Percentiles rank a stretch among this genome's conserved stretches.
These are phyloP conservation scores for Coniella vitis DNA, from an alignment of 2,329 filamentous ascomycete genomes.

Conservation along the genomic window DNA sequence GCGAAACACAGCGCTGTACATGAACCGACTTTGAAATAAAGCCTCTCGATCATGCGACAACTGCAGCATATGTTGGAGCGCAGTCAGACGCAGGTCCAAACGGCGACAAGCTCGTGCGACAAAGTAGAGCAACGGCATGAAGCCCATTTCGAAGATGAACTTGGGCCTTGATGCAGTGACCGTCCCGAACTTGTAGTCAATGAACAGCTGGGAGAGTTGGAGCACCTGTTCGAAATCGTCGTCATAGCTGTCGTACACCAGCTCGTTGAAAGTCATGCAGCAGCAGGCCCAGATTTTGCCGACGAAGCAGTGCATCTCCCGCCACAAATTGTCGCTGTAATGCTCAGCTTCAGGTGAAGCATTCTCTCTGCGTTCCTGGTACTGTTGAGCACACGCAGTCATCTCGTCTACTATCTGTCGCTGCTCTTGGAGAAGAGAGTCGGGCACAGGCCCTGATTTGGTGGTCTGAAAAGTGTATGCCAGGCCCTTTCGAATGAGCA, in stretches of 20 bases:
- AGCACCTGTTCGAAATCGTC: slow-evolving; percentile 31
- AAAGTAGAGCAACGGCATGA: slow-evolving; percentile 36
- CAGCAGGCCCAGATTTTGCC: slow-evolving; percentile 28
- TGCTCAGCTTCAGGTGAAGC: background rate
- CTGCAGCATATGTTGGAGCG: slow-evolving; percentile 28
- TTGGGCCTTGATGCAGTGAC: slow-evolving; percentile 15
- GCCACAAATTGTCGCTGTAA: background rate
- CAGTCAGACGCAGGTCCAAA: slow-evolving; percentile 32
- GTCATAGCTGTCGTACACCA: slow-evolving; percentile 29
- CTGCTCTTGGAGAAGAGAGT: slow-evolving; percentile 6
- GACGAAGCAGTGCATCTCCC: slow-evolving; percentile 30
- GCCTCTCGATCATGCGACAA: slow-evolving; percentile 30
- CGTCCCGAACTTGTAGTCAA: slow-evolving; percentile 7
- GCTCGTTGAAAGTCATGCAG: slow-evolving; percentile 25
- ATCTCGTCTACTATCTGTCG: background rate
- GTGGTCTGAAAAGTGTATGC: slow-evolving; percentile 6
- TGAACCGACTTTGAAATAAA: slow-evolving; percentile 30
- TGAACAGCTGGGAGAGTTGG: slow-evolving; percentile 22
- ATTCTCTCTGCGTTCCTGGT: background rate
- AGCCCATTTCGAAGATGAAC: slow-evolving; percentile 37
- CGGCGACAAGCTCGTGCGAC: slow-evolving; percentile 34
- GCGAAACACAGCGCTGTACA: slow-evolving; percentile 26
- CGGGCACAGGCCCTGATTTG: slow-evolving; percentile 1
- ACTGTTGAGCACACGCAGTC: background rate
- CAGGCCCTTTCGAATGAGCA: slow-evolving; percentile 10